A percentile compares a stretch with the other conserved stretches of the same genome.
Evolutionary conservation across 2,329 filamentous ascomycete species (phyloP).

Genomic region (Bisporella sp.): DNA sequence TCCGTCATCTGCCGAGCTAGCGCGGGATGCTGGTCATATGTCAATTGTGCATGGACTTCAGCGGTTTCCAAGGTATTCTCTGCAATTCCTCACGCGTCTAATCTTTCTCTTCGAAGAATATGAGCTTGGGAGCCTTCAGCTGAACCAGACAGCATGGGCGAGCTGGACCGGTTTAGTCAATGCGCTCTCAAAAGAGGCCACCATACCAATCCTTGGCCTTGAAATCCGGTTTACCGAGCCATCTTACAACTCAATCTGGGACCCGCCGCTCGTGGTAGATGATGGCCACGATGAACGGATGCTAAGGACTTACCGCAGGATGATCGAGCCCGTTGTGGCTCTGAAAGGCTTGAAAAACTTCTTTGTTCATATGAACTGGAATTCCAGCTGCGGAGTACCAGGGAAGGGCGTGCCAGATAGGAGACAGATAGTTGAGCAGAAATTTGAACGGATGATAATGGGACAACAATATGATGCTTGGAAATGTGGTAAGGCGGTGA

Average conservation of each 20-base stretch:
- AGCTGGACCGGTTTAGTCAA: conserved; percentile 1
- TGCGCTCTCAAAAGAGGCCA: conserved; percentile 1
- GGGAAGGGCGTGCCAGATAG: conserved; percentile 1
- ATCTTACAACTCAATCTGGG: background rate
- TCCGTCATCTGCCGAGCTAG: background rate
- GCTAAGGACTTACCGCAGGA: background rate
- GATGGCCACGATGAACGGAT: background rate
- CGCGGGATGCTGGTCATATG: background rate
- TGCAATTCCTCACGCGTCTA: conserved; percentile 3
- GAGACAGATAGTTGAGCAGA: conserved; percentile 2
- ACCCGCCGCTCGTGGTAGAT: background rate
- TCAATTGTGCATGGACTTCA: background rate
- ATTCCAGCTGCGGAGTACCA: background rate
- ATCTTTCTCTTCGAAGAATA: conserved; percentile 1
- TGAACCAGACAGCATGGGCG: conserved; percentile 1
- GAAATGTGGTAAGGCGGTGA: conserved; percentile 5
- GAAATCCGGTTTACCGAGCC: conserved; percentile 3
- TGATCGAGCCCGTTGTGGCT: background rate
- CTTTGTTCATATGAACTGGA: conserved; percentile 4
- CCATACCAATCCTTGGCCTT: conserved; percentile 2
- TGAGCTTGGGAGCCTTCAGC: conserved; percentile 2
- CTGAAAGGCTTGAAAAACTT: conserved; percentile 2
- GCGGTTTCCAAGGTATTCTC: conserved; percentile 3
- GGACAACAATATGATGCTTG: conserved; percentile 4
- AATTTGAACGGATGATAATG: conserved; percentile 7